phyloP scores from a whole-genome alignment of 176 grass and related monocot species.

The Melocanna baccifera region DNA sequence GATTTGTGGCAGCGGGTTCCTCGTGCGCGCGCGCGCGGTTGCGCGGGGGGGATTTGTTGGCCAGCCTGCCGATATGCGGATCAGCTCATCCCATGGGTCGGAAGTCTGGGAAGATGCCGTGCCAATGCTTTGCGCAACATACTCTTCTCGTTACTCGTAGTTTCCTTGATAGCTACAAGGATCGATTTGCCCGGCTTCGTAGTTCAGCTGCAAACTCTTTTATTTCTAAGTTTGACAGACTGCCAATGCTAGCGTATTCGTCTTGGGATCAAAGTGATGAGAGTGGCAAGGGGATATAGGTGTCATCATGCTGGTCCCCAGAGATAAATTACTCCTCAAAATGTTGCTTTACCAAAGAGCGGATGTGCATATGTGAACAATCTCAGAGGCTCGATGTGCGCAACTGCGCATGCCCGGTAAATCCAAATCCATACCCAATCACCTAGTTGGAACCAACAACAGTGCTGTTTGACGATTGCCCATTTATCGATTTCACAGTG shows the following conservation, averaged over 20 bases:
- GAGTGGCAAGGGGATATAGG: background rate
- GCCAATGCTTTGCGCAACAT: background rate
- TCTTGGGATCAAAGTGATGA: background rate
- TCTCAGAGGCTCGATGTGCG: background rate
- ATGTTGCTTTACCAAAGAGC: background rate
- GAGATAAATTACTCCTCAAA: background rate
- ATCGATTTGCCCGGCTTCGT: background rate
- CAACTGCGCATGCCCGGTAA: background rate
- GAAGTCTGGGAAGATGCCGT: background rate
- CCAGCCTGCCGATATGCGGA: slow-evolving; percentile 8
- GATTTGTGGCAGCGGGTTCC: background rate
- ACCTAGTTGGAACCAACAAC: background rate
- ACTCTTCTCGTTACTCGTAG: background rate
- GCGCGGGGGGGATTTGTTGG: background rate
- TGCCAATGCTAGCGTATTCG: background rate
- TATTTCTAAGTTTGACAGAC: background rate
- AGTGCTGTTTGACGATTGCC: background rate
- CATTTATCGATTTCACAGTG: background rate
- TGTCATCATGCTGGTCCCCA: background rate
- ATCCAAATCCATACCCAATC: background rate
- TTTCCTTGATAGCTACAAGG: background rate
- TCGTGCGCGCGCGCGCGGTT: background rate
- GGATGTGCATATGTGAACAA: background rate
- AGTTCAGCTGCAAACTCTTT: background rate
- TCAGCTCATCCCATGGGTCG: background rate